A percentile compares a stretch with the other conserved stretches of the same genome.
phyloP scores from a whole-genome alignment of 2,329 filamentous ascomycete species.

The Cladosporium halotolerans region DNA sequence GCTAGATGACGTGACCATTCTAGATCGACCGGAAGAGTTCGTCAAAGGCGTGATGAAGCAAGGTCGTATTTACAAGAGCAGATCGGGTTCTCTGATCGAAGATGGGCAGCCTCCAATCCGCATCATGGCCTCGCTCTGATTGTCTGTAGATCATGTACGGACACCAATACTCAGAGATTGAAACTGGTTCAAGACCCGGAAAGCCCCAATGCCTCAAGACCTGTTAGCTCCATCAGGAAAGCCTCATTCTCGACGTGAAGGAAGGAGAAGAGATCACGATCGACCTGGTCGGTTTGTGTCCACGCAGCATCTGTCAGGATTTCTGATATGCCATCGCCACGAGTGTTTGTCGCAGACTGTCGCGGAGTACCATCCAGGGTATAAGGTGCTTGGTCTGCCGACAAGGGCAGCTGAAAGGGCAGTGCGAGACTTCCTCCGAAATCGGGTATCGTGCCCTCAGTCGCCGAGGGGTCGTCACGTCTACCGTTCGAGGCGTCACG shows the following conservation, averaged over 20 bases:
- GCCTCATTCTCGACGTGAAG: background rate
- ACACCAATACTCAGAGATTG: too few species aligned
- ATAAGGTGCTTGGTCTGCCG: too few species aligned
- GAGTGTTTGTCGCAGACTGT: too few species aligned
- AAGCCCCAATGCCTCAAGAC: background rate
- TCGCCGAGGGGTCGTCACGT: too few species aligned
- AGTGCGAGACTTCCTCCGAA: too few species aligned
- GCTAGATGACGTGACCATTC: conserved; percentile 43
- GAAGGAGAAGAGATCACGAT: background rate
- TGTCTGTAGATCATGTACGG: too few species aligned
- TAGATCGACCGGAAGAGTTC: conserved; percentile 40
- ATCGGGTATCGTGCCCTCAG: too few species aligned
- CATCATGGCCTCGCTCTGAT: background rate
- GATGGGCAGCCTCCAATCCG: background rate
- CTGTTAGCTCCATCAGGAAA: conserved; percentile 1
- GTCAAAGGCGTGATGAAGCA: conserved; percentile 47
- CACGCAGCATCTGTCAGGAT: background rate
- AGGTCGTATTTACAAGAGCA: conserved; percentile 37
- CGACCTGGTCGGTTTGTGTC: background rate
- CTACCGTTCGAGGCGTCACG: too few species aligned
- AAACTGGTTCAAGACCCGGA: background rate
- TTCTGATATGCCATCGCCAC: background rate
- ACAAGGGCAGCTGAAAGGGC: too few species aligned
- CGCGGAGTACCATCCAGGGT: too few species aligned
- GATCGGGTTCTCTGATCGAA: conserved; percentile 3